These are phyloP conservation scores for Elymus sibiricus DNA, from an alignment of 176 grass and related monocot genomes.

Conservation along the genomic window DNA sequence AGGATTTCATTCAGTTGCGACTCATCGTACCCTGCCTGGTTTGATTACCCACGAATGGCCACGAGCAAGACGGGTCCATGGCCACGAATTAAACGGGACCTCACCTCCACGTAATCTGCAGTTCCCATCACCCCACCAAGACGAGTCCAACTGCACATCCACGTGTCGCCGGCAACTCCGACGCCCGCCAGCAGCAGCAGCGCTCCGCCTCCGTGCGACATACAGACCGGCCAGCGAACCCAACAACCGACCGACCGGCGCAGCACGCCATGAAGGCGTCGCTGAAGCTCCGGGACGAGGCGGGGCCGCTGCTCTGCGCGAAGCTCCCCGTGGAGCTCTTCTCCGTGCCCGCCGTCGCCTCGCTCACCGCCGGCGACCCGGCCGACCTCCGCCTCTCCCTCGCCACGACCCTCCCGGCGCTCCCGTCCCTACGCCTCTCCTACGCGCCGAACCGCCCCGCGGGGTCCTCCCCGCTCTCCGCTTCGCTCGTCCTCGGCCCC, in stretches of 20 bases:
- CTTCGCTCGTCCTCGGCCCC: constrained; percentile 8
- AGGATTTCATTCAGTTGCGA: too few relatives aligned
- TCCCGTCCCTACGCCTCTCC: constrained; percentile 10
- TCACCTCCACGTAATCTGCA: background rate
- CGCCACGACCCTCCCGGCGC: background rate
- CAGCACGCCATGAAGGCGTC: constrained; percentile 22
- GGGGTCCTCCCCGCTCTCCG: background rate
- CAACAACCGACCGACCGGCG: background rate
- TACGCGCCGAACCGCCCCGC: constrained; percentile 9
- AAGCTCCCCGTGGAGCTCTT: constrained; percentile 18
- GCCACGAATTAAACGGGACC: background rate
- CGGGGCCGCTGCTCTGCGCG: constrained; percentile 7
- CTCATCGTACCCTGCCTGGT: background rate
- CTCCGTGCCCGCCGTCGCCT: background rate
- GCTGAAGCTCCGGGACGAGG: constrained; percentile 8
- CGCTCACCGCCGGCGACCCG: constrained; percentile 13
- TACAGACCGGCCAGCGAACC: background rate
- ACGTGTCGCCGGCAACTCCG: background rate
- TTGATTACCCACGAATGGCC: background rate
- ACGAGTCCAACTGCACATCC: background rate
- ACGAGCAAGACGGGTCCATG: background rate
- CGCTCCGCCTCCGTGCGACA: background rate
- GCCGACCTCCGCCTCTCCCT: constrained; percentile 17
- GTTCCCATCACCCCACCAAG: background rate
- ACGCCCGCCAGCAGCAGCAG: background rate